phyloP scores from a whole-genome alignment of 1,284 basidiomycete genomes.

The Apiotrichum mycotoxinovorans region DNA sequence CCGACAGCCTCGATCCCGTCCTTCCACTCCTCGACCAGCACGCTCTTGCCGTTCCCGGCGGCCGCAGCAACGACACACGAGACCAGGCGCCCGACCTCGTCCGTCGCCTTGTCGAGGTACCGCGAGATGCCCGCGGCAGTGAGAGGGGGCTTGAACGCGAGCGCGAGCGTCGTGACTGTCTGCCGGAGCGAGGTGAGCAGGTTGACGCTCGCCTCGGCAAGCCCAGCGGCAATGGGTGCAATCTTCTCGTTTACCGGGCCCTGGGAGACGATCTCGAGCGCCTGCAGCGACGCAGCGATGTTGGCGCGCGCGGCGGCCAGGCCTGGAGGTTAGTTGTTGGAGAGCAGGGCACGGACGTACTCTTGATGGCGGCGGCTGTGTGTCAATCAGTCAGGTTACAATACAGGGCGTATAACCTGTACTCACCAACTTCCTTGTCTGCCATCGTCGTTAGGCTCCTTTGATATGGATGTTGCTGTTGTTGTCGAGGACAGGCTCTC shows the following conservation, averaged over 20 bases:
- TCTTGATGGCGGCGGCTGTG: not conserved
- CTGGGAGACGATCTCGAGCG: not conserved
- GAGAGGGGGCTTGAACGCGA: constrained; percentile 44
- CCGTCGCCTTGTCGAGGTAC: constrained; percentile 36
- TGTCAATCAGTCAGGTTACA: not conserved
- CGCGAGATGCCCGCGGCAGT: constrained; percentile 29
- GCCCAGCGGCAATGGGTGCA: constrained; percentile 24
- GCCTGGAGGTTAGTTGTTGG: constrained; percentile 1
- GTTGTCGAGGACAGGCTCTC: not conserved
- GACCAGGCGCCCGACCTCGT: constrained; percentile 29
- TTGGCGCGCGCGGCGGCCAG: constrained; percentile 1
- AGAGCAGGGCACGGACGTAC: not conserved
- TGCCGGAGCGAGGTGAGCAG: constrained; percentile 28
- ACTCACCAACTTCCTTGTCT: not conserved
- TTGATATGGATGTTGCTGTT: not conserved
- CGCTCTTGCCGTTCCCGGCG: constrained; percentile 2
- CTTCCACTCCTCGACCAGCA: constrained; percentile 35
- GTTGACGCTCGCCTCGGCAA: constrained; percentile 24
- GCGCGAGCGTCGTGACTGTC: constrained; percentile 31
- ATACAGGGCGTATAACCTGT: not conserved
- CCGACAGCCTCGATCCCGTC: constrained; percentile 27
- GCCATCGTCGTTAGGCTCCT: not conserved
- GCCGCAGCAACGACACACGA: constrained; percentile 31
- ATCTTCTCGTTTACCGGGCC: not conserved
- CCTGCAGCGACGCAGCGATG: constrained; percentile 3